These are phyloP conservation scores for Stylosanthes scabra DNA, from an alignment of 331 rosid species.

Conservation along the genomic window DNA sequence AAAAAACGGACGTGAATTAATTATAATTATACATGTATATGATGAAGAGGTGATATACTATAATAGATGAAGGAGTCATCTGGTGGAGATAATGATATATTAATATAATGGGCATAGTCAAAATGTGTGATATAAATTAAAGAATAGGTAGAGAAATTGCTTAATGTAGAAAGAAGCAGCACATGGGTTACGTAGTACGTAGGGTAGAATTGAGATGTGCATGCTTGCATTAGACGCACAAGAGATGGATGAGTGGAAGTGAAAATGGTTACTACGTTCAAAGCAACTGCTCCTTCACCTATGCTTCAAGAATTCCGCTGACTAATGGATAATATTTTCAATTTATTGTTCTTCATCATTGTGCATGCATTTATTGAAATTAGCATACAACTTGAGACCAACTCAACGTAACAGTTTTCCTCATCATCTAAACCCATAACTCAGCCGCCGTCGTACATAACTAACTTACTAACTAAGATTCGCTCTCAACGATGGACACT, in stretches of 20 bases:
- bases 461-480: constrained; percentile 30
- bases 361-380: constrained; percentile 33
- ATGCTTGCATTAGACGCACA: constrained; percentile 38
- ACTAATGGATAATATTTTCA: constrained; percentile 33
- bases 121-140: background rate
- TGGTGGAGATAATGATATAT: background rate
- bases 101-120: constrained; percentile 11
- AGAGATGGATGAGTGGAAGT: constrained; percentile 14
- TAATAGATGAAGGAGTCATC: background rate
- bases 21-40: background rate
- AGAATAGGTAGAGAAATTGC: constrained; percentile 18
- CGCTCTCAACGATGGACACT: constrained; percentile 19
- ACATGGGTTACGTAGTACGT: constrained; percentile 50
- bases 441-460: constrained; percentile 26
- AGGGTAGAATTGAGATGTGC: constrained; percentile 39
- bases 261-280: constrained; percentile 33
- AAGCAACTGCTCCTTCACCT: constrained; percentile 31
- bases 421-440: constrained; percentile 3
- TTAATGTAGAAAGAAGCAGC: constrained; percentile 47
- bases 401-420: constrained; percentile 32
- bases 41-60: background rate
- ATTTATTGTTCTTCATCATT: constrained; percentile 21
- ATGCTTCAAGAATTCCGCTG: constrained; percentile 23
- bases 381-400: constrained; percentile 23
- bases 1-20: too few species aligned